Conservation (phyloP, 176 grass and related monocot species). For the Neostapfia colusana region DNA sequence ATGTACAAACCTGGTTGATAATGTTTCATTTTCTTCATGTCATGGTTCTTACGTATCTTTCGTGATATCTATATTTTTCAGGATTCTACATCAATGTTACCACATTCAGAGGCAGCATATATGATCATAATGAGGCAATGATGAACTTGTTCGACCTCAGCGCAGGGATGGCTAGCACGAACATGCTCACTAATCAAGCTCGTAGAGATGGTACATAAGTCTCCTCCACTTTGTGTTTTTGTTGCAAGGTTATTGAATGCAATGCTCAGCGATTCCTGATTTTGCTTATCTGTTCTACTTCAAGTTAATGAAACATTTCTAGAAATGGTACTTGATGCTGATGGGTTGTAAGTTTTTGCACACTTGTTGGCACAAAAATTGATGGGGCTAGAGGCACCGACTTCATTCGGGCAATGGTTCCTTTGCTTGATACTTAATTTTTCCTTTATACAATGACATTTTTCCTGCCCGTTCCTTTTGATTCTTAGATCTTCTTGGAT, state of each 20-base stretch:
- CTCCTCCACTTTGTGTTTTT: background rate
- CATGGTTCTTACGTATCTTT: background rate
- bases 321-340: constrained; percentile 7
- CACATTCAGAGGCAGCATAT: background rate
- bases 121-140: constrained; percentile 42
- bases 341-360: constrained; percentile 24
- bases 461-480: constrained; percentile 37
- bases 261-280: constrained; percentile 22
- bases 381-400: background rate
- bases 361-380: constrained; percentile 17
- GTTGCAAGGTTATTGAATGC: constrained; percentile 13
- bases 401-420: constrained; percentile 14
- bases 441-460: background rate
- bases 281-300: constrained; percentile 6
- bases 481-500: background rate
- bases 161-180: constrained; percentile 52
- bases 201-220: constrained; percentile 55
- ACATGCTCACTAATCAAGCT: constrained; percentile 35
- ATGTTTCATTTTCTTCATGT: constrained; percentile 15
- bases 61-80: constrained; percentile 17
- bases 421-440: constrained; percentile 32
- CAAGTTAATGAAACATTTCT: constrained; percentile 29
- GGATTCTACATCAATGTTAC: constrained; percentile 35
- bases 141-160: constrained; percentile 66
- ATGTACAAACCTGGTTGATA: background rate